These are phyloP conservation scores for Eucalyptus fibrosa DNA, from an alignment of 345 rosid genomes.

Conservation along the genomic window DNA sequence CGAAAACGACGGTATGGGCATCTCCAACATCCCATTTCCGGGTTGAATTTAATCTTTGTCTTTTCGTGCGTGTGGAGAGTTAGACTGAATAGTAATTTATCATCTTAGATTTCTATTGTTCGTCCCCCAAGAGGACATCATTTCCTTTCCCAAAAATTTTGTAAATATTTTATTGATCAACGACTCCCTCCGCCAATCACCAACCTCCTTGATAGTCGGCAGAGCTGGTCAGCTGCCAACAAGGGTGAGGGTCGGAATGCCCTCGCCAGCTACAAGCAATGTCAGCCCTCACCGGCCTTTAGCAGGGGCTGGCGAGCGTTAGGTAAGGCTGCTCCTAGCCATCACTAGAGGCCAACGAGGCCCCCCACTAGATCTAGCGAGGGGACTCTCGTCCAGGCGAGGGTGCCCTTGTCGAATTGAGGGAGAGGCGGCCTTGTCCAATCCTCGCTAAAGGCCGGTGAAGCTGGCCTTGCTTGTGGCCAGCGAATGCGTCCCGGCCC, in stretches of 20 bases:
- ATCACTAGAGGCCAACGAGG: no score
- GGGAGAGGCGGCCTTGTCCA: no score
- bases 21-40: not conserved
- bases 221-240: not conserved
- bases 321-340: no score
- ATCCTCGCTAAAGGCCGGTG: no score
- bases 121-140: not conserved
- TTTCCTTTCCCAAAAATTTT: not conserved
- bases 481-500: no score
- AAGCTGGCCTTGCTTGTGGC: no score
- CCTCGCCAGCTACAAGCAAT: no score
- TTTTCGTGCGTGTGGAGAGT: not conserved
- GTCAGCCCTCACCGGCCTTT: no score
- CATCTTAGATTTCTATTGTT: not conserved
- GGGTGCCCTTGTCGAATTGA: no score
- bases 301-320: no score
- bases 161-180: not conserved
- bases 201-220: not conserved
- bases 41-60: not conserved
- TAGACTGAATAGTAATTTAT: not conserved
- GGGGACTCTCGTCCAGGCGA: no score
- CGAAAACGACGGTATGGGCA: not conserved
- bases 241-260: not conserved
- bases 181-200: not conserved
- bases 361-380: no score